Evolutionary conservation across 1,139 yeast genomes (phyloP), one percentile per base, ranked within the genome.

Genomic region (Diutina pseudorugosa): DNA sequence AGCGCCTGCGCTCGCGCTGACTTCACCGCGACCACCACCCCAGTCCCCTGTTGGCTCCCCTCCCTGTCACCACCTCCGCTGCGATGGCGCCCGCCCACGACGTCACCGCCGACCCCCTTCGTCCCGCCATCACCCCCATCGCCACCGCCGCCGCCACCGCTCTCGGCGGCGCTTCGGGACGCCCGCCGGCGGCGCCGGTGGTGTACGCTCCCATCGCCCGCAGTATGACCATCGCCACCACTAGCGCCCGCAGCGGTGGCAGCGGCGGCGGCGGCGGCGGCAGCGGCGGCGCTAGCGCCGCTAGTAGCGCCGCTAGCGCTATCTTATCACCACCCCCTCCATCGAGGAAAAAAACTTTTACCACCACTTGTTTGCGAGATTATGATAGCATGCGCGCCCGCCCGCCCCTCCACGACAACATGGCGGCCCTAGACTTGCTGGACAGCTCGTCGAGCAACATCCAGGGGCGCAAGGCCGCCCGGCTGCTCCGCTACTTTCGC

Each of bases 391-490:
- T 43, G 47, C 47, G 47, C 30, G 30, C 47, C 33, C 47, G 47
- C 33, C 47, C 20, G 25, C 47, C 30, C 23, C 47, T 25, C 25
- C 47, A 23, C 47, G 47, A 43, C 30, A 43, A 25, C 25, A 43
- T 43, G 47, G 47, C 47, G 33, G 25, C 33, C n/a, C 19, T 43
- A 43, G 47, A 43, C 19, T 19, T 43, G 14, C 25, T 25, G 14
- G 47, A 43, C n/a, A 25, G 30, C 30, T 11, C 47, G 30, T 14
- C 12, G 23, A 12, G 18, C 33, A 43, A 43, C 33, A n/a, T 43
- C 18, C 47, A 43, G 19, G 73, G 73, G 7, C 68, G 82, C 53
- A 77, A 77, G 60, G 82, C 82, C 4, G 77, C 82, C 27, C 66
- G 73, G 51, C 73, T 80, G n/a, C 62, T 77, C 42, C 64, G 79